Base-by-base conservation (phyloP, 2,329 filamentous ascomycete species). In the Curvularia hawaiiensis region DNA sequence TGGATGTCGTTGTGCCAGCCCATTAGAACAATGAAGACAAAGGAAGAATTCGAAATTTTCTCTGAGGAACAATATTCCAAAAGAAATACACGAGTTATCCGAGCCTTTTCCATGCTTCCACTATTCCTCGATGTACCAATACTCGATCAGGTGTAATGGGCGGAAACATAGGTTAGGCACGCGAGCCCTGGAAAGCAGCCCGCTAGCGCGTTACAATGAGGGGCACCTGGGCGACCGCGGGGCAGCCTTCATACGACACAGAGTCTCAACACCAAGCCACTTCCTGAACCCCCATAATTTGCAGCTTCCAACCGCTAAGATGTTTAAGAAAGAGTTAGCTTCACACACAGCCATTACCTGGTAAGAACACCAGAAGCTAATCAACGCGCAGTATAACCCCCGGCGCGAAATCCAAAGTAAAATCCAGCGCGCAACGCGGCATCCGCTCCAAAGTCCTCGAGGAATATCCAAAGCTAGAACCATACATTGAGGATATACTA, bases 331-430 rank as follows among this genome's bases (percentile, higher is more conserved):
- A 69, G 73, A 75, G 73, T 74, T 57, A 30, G 52, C 11, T 16
- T 12, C 1, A 6, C n/a, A 38, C 20, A 18, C 14, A 26, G 9
- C 3, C 16, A 4, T 22, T 9, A 4, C 11, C 26, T 16, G 2
- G 24, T 26, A 16, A 9, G n/a, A 20, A 18, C 8, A 9, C 22
- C 52, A 51, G 28, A 31, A 26, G 9, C 47, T 52, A 54, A 64
- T 30, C 24, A 16, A 20, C 30, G 18, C 26, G 0, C 63, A 94
- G 90, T 66, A 88, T 97, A 76, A 82, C 87, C 70, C 80, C 89
- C 26, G 87, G 90, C 65, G 88, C 91, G 55, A 96, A 95, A 81
- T 92, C 92, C 69, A 98, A 98, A 83, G 91, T 98, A 79, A 99
- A 98, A 81, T 97, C 94, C 64, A 97, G 92, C 24, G 91, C 92